Percentiles rank a stretch among this genome's conserved stretches.
These are phyloP conservation scores for Solanum lycopersicoides DNA, from an alignment of 257 asterid species.

Conservation along the genomic window DNA sequence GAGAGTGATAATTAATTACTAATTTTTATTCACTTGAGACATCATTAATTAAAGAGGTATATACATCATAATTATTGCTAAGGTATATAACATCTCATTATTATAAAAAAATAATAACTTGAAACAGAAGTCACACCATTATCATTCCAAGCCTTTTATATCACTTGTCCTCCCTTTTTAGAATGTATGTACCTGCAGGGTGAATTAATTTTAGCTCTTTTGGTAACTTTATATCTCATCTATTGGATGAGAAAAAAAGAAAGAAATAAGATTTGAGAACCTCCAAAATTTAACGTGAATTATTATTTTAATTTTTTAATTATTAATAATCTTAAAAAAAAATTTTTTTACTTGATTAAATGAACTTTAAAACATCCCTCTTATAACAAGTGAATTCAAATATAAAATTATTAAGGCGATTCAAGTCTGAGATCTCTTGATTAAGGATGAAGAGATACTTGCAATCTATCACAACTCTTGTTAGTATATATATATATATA, in stretches of 20 bases:
- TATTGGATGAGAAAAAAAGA: not conserved
- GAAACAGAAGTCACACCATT: not conserved
- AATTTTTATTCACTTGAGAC: not conserved
- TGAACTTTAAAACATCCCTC: no score
- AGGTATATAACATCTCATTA: not conserved
- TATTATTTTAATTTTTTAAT: no score
- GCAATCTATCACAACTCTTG: no score
- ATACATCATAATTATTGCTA: not conserved
- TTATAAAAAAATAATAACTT: not conserved
- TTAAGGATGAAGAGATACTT: no score
- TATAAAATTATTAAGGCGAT: no score
- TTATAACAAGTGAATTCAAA: no score
- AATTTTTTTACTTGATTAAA: no score
- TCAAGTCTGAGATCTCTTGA: no score
- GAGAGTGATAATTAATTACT: not conserved
- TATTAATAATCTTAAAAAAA: no score
- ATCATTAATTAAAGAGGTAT: not conserved
- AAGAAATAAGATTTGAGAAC: no score
- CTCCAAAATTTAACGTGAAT: no score
- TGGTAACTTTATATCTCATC: not conserved
- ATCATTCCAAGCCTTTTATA: not conserved
- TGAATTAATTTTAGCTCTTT: not conserved
- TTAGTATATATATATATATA: no score
- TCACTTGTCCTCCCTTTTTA: not conserved
- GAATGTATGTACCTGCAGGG: not conserved